These are phyloP conservation scores for Nidularia pulvinata DNA, from an alignment of 768 basidiomycete species.

Conservation along the genomic window DNA sequence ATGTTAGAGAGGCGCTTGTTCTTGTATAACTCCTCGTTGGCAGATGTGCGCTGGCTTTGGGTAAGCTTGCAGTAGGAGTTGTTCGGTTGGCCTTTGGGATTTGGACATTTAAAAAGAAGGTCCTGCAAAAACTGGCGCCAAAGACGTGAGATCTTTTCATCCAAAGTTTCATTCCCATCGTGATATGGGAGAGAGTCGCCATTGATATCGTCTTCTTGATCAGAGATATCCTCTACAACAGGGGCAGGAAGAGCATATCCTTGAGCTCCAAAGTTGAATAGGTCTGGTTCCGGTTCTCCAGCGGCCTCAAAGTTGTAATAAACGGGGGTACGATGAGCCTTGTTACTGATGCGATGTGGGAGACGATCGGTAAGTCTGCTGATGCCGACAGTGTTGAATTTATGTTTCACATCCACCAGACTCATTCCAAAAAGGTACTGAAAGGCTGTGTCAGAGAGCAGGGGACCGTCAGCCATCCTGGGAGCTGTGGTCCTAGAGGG, in stretches of 20 bases:
- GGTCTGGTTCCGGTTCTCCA: neutral
- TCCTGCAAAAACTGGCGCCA: slow-evolving; percentile 20
- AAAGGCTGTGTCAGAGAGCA: slow-evolving; percentile 4
- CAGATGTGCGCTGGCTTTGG: neutral
- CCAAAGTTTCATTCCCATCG: slow-evolving; percentile 3
- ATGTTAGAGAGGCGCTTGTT: slow-evolving; percentile 10
- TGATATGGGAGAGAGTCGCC: no score
- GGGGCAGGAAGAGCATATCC: slow-evolving; percentile 2
- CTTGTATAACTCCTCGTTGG: slow-evolving; percentile 8
- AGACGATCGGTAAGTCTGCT: neutral
- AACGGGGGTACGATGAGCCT: slow-evolving; percentile 2
- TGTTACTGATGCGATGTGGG: slow-evolving; percentile 4
- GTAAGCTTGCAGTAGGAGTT: slow-evolving; percentile 11
- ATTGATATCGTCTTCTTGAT: neutral
- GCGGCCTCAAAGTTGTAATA: neutral
- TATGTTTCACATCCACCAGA: slow-evolving; percentile 1
- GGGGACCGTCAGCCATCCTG: neutral
- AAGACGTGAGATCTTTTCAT: slow-evolving; percentile 7
- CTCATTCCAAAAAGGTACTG: slow-evolving; percentile 7
- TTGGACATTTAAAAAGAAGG: slow-evolving; percentile 12
- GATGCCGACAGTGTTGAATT: neutral
- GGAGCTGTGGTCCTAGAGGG: slow-evolving; percentile 9
- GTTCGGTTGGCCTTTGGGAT: slow-evolving; percentile 3
- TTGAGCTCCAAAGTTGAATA: slow-evolving; percentile 3
- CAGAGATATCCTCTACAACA: slow-evolving; percentile 7